phyloP scores from a whole-genome alignment of 192 early-diverging fungal genomes.

The Chytriomyces sp. region DNA sequence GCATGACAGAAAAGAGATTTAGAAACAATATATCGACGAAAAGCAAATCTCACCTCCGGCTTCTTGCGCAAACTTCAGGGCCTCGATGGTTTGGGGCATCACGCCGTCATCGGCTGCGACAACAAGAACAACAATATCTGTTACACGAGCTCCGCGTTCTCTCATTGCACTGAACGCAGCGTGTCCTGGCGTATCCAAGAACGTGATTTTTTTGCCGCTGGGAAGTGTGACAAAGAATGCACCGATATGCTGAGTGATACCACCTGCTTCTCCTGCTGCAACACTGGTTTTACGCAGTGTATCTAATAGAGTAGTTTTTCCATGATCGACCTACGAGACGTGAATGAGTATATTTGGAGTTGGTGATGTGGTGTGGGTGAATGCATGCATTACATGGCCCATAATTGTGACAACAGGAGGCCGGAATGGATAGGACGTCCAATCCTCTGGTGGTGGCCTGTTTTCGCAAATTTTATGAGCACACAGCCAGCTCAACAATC shows the following conservation, averaged over 20 bases:
- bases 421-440: conserved; percentile 72
- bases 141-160: conserved; percentile 87
- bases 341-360: background rate
- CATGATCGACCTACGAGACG: conserved; percentile 69
- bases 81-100: conserved; percentile 97
- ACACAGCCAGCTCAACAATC: background rate
- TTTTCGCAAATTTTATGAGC: background rate
- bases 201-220: conserved; percentile 80
- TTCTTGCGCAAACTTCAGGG: conserved; percentile 87
- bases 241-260: conserved; percentile 99
- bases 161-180: conserved; percentile 96
- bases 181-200: conserved; percentile 97
- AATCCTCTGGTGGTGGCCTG: conserved; percentile 72
- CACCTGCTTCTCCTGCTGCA: conserved; percentile 91
- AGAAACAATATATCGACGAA: background rate
- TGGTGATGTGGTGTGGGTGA: background rate
- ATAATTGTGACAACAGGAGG: conserved; percentile 97
- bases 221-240: conserved; percentile 83
- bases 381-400: conserved; percentile 76
- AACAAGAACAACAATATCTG: conserved; percentile 95
- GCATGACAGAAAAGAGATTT: background rate
- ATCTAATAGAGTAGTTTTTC: conserved; percentile 95
- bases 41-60: conserved; percentile 26
- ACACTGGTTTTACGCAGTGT: conserved; percentile 89
- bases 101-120: conserved; percentile 98